Evolutionary conservation across 2,329 filamentous ascomycete genomes (phyloP).

Genomic region (Calonectria naviculata): DNA sequence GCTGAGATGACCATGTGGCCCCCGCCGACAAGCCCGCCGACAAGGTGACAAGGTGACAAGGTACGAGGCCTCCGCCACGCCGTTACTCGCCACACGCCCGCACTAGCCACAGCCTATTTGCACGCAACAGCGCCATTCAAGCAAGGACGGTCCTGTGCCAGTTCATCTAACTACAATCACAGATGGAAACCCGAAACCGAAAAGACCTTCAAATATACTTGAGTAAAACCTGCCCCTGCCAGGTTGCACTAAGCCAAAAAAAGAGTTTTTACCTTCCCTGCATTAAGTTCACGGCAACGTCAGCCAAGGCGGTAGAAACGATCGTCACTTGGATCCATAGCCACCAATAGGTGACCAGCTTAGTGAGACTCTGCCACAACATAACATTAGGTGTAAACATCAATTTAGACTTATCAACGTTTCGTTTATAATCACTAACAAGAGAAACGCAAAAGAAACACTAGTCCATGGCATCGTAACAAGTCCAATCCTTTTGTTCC

Average conservation of each 20-base stretch:
- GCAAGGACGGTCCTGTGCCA: background rate
- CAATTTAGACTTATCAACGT: constrained; percentile 35
- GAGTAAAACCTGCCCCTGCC: no score
- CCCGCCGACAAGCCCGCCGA: background rate
- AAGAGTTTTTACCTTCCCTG: background rate
- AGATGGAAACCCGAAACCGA: no score
- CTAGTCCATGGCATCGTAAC: constrained; percentile 18
- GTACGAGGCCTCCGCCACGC: background rate
- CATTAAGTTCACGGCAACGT: background rate
- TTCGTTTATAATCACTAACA: constrained; percentile 30
- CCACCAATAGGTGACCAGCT: no score
- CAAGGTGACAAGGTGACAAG: no score
- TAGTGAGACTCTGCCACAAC: no score
- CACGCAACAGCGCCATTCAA: no score
- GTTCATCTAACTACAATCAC: no score
- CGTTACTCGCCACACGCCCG: background rate
- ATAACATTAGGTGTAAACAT: constrained; percentile 5
- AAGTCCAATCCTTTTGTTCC: constrained; percentile 21
- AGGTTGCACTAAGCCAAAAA: no score
- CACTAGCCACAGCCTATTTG: background rate
- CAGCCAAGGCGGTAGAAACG: background rate
- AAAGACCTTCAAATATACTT: no score
- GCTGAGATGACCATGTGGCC: constrained; percentile 5
- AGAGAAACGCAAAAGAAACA: constrained; percentile 31
- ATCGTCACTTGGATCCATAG: background rate